Conservation (phyloP, 768 basidiomycete species). For the Termitomyces sp. region DNA sequence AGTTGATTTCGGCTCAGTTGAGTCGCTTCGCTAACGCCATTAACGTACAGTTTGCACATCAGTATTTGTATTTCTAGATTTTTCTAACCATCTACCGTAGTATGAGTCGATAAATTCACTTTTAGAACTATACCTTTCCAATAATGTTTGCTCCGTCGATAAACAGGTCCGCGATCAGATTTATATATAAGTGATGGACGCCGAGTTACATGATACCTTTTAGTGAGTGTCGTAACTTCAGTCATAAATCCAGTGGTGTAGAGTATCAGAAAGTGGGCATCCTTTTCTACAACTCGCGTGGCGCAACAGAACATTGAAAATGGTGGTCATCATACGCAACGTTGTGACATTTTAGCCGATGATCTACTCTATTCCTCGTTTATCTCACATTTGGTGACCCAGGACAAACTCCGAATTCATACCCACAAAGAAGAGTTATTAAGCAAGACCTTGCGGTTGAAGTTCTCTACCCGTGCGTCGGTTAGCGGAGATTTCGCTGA, state of each 20-base stretch:
- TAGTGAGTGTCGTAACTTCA: not conserved
- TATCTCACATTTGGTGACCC: not conserved
- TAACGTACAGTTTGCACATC: not conserved
- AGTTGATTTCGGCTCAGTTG: not conserved
- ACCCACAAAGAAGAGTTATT: not conserved
- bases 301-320: not conserved
- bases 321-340: not conserved
- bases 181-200: not conserved
- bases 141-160: not conserved
- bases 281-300: not conserved
- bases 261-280: no score
- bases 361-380: not conserved
- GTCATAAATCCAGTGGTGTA: no score
- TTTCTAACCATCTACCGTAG: not conserved
- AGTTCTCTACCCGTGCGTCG: not conserved
- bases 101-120: not conserved
- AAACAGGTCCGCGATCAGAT: not conserved
- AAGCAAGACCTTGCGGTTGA: not conserved
- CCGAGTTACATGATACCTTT: not conserved
- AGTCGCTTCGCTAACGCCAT: not conserved
- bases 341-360: not conserved
- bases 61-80: not conserved
- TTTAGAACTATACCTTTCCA: not conserved
- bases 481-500: not conserved
- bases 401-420: not conserved